These are phyloP conservation scores for Pseudotsuga menziesii DNA, from an alignment of 75 land plant species.

Conservation along the genomic window DNA sequence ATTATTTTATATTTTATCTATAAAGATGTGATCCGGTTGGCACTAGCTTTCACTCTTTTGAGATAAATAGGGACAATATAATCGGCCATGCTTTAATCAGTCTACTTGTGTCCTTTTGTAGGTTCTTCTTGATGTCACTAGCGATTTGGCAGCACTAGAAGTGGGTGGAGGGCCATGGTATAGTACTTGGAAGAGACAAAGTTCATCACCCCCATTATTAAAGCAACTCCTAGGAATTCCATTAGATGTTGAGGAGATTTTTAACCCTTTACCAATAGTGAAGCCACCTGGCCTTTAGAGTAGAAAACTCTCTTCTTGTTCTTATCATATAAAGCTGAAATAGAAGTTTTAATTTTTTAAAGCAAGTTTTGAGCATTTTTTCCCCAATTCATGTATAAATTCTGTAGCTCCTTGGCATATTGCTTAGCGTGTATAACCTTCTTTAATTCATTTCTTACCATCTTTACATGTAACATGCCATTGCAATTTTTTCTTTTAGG, in stretches of 20 bases:
- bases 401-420: too few species aligned
- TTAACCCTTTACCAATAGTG: constrained; percentile 38
- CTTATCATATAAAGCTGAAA: too few species aligned
- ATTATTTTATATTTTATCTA: background rate
- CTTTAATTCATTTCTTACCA: too few species aligned
- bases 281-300: constrained; percentile 83
- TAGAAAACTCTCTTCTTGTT: background rate
- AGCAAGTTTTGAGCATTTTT: too few species aligned
- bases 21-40: background rate
- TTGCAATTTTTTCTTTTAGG: too few species aligned
- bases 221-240: constrained; percentile 38
- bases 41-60: background rate
- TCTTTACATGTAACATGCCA: too few species aligned
- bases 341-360: too few species aligned
- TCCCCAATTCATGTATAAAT: too few species aligned
- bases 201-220: constrained; percentile 41
- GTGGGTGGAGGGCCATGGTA: constrained; percentile 99
- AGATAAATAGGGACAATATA: background rate
- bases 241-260: constrained; percentile 64
- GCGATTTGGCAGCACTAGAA: constrained; percentile 94
- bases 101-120: constrained; percentile 17
- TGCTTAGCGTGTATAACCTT: too few species aligned
- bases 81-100: background rate
- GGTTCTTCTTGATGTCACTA: constrained; percentile 74
- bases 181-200: constrained; percentile 59